Evolutionary conservation across 768 basidiomycete genomes (phyloP).

Genomic region (Galerina marginata): DNA sequence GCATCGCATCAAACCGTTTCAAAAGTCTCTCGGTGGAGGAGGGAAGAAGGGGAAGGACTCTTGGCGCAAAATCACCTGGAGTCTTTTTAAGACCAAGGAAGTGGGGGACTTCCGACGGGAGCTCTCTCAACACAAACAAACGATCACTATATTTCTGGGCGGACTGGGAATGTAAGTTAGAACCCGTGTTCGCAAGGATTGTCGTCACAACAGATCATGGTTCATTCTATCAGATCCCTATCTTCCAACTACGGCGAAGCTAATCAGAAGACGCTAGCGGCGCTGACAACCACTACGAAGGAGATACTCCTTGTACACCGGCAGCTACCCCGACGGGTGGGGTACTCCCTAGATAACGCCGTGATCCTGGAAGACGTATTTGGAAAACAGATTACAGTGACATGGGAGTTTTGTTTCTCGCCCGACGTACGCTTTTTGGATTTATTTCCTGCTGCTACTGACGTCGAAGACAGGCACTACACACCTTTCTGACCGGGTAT

Average conservation of each 20-base stretch:
- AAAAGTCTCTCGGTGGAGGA: background rate
- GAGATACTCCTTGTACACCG: background rate
- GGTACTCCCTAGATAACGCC: background rate
- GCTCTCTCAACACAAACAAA: conserved; percentile 1
- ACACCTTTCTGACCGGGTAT: background rate
- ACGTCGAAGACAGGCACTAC: background rate
- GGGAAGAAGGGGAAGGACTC: background rate
- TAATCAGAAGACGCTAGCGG: background rate
- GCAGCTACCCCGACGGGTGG: conserved; percentile 1
- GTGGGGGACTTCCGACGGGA: background rate
- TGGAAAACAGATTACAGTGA: background rate
- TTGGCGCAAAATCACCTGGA: conserved; percentile 8
- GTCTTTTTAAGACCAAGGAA: background rate
- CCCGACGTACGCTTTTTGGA: background rate
- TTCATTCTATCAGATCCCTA: background rate
- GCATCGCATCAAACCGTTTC: conserved; percentile 1
- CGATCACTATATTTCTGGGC: conserved; percentile 3
- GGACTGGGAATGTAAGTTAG: conserved; percentile 1
- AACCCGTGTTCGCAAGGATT: background rate
- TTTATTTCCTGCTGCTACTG: background rate
- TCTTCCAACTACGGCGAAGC: background rate
- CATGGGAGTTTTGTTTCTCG: conserved; percentile 1
- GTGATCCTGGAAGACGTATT: conserved; percentile 2
- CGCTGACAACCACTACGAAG: background rate
- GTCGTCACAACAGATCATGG: background rate